Evolutionary conservation across 164 flowering plant species (phyloP), one percentile per base, ranked within the genome.

Genomic region (Umbellularia californica): DNA sequence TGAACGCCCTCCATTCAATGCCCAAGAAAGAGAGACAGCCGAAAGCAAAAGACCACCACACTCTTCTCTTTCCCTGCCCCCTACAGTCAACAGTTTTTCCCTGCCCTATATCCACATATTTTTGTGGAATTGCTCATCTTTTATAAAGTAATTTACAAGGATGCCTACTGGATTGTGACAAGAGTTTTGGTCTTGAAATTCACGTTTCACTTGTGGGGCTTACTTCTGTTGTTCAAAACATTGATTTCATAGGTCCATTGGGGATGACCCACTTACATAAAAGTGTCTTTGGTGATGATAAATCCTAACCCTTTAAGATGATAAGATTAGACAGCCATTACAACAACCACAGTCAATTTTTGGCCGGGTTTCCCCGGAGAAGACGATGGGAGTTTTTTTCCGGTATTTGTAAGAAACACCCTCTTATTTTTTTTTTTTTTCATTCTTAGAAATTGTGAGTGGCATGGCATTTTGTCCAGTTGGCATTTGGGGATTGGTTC

Each of bases 1-100:
- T 3, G 58, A 69, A 69, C 52, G 71, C 14, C 71, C 71, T 15
- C 55, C 71, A 69, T 69, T 69, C 55, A 69, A 69, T 50, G 71
- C 55, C 15, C 67, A 69, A 47, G 19, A 20, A n/a, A 69, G 22
- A 47, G 71, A 22, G 19, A 15, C 28, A 64, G 67, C 23, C 41
- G 47, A 69, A 69, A 69, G 55, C 24, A 10, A 35, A n/a, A 24
- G 25, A 52, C 55, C 28, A 35, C 47, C 47, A 7, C 24, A 17
- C 58, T 41, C 5, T 9, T 3, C 55, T 1, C 17, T 58, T 15
- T 58, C n/a, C 1, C 63, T 12, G 63, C 63, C 19, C 63, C 27
- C 1, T 25, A 25, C 27, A 1, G 27, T 25, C 27, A 24, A 20
- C 62, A 20, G 5, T 20, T 58, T 12, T 58, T 58, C 62, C n/a